Percentiles rank a stretch among this genome's conserved stretches.
phyloP scores from a whole-genome alignment of 345 rosid genomes.

The Punica granatum region DNA sequence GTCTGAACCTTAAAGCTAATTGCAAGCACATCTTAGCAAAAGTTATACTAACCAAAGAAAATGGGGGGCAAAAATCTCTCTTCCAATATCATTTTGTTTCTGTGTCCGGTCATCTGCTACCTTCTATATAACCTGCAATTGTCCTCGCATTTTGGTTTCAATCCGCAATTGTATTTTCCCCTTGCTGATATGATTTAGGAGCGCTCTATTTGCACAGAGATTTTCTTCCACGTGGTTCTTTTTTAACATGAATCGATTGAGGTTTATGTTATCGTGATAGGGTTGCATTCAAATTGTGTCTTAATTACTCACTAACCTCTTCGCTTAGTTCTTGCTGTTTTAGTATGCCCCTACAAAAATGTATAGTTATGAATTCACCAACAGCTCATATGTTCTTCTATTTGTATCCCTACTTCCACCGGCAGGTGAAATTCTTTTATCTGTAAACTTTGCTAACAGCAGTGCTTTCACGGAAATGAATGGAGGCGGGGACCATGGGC shows the following conservation, averaged over 20 bases:
- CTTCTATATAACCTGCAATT: background rate
- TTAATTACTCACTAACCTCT: too few relatives aligned
- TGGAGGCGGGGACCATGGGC: conserved; percentile 20
- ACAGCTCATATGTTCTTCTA: background rate
- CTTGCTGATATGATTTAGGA: too few relatives aligned
- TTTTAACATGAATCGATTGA: too few relatives aligned
- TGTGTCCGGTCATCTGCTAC: background rate
- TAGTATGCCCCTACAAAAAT: background rate
- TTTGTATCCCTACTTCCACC: conserved; percentile 7
- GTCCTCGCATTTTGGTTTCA: background rate
- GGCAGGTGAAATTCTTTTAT: conserved; percentile 78
- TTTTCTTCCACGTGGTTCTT: too few relatives aligned
- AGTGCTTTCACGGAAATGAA: conserved; percentile 33
- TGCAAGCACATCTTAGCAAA: background rate
- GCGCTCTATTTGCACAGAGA: too few relatives aligned
- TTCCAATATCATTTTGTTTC: background rate
- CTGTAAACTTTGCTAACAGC: conserved; percentile 55
- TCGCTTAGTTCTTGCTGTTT: too few relatives aligned
- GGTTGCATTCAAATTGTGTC: too few relatives aligned
- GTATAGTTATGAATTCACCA: background rate
- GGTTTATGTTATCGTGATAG: too few relatives aligned
- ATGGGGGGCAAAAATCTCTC: background rate
- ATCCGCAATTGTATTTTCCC: background rate
- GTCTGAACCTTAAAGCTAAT: background rate
- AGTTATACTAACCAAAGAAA: background rate